Evolutionary conservation across 108 stramenopile species (phyloP).

Genomic region (Stephanodiscus triporus): DNA sequence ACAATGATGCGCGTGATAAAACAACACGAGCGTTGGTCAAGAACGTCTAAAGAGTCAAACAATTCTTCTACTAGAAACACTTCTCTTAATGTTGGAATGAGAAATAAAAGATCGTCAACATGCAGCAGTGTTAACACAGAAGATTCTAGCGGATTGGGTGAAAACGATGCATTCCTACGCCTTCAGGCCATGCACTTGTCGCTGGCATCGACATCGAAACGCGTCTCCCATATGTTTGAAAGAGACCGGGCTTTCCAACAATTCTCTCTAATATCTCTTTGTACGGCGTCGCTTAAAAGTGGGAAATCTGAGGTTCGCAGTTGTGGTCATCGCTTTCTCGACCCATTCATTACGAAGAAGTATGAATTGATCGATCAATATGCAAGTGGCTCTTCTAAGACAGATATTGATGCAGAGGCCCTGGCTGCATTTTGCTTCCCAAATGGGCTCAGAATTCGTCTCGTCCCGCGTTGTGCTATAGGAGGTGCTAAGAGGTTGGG

Average conservation of each 20-base stretch:
- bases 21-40: slow-evolving; percentile 53
- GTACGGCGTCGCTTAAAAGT: slow-evolving; percentile 21
- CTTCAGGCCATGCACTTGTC: slow-evolving; percentile 49
- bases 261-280: slow-evolving; percentile 43
- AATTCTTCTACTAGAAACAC: slow-evolving; percentile 49
- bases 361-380: slow-evolving; percentile 46
- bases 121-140: slow-evolving; percentile 21
- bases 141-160: slow-evolving; percentile 10
- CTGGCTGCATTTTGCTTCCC: slow-evolving; percentile 60
- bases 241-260: slow-evolving; percentile 48
- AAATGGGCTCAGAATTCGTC: slow-evolving; percentile 49
- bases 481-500: slow-evolving; percentile 53
- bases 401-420: slow-evolving; percentile 52
- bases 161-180: slow-evolving; percentile 41
- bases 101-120: background rate
- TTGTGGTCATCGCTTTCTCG: slow-evolving; percentile 43
- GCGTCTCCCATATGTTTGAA: slow-evolving; percentile 9
- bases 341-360: slow-evolving; percentile 47
- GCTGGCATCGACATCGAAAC: slow-evolving; percentile 44
- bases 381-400: slow-evolving; percentile 24
- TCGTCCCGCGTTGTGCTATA: slow-evolving; percentile 44
- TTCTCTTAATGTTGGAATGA: slow-evolving; percentile 17
- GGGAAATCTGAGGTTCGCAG: slow-evolving; percentile 29
- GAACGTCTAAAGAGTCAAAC: slow-evolving; percentile 11
- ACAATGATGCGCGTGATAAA: slow-evolving; percentile 54